A percentile compares a stretch with the other conserved stretches of the same genome.
phyloP scores from a whole-genome alignment of 805 yeast genomes.

The Danielozyma ontarioensis region DNA sequence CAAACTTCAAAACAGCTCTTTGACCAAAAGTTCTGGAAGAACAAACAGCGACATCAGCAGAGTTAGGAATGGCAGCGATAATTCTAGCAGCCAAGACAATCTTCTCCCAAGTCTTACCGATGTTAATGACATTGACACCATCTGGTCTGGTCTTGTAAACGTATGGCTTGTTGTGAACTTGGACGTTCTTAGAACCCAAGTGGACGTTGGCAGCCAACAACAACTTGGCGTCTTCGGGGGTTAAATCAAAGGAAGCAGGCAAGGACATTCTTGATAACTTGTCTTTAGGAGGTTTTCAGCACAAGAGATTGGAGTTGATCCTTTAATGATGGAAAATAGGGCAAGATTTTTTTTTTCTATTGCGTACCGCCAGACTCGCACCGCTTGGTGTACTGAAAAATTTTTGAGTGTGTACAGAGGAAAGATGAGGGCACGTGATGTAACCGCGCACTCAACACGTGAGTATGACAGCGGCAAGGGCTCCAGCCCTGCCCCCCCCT shows the following conservation, averaged over 20 bases:
- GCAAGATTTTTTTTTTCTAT: too few relatives aligned
- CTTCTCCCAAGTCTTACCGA: slow-evolving; percentile 99
- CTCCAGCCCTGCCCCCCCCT: too few relatives aligned
- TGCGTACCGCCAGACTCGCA: too few relatives aligned
- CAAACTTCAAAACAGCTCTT: slow-evolving; percentile 99
- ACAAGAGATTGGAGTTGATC: too few relatives aligned
- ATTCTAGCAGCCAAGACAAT: slow-evolving; percentile 99
- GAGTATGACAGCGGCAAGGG: too few relatives aligned
- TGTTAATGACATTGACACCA: slow-evolving; percentile 97
- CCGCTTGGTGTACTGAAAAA: too few relatives aligned
- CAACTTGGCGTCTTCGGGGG: slow-evolving; percentile 98
- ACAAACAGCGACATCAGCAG: slow-evolving; percentile 97
- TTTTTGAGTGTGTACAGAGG: too few relatives aligned
- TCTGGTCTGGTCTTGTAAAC: slow-evolving; percentile 98
- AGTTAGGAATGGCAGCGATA: slow-evolving; percentile 98
- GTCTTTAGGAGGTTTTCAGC: too few relatives aligned
- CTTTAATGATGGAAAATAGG: too few relatives aligned
- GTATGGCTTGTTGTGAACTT: slow-evolving; percentile 95
- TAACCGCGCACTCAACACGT: too few relatives aligned
- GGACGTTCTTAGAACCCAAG: slow-evolving; percentile 99
- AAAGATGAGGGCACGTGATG: too few relatives aligned
- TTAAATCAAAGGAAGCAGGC: slow-evolving; percentile 86
- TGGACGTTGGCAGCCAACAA: slow-evolving; percentile 99
- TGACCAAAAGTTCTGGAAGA: slow-evolving; percentile 99
- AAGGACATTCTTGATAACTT: slow-evolving; percentile 51